phyloP scores from a whole-genome alignment of 1,139 yeast genomes.

The Geotrichum phurueaensis region DNA sequence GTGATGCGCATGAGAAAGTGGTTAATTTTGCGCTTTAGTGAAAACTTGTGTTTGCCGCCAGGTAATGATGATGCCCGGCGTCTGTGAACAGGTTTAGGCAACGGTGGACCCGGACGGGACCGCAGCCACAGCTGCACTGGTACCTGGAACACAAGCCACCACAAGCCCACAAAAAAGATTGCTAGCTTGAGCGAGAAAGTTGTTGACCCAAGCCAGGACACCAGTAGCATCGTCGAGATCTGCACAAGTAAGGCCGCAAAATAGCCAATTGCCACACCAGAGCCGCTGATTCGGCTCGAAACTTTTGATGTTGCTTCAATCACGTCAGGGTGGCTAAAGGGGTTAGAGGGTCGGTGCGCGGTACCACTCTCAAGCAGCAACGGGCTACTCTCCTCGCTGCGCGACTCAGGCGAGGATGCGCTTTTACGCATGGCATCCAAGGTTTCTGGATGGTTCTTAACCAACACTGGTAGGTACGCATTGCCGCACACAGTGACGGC shows the following conservation, averaged over 20 bases:
- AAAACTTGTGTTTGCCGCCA: slow-evolving; percentile 13
- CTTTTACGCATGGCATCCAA: slow-evolving; percentile 11
- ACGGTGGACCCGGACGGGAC: slow-evolving; percentile 39
- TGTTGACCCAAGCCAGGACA: slow-evolving; percentile 42
- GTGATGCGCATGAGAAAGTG: slow-evolving; percentile 17
- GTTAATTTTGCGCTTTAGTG: slow-evolving; percentile 17
- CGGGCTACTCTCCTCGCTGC: neutral
- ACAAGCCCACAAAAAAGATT: slow-evolving; percentile 53
- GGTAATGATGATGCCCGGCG: neutral
- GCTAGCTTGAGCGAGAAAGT: slow-evolving; percentile 49
- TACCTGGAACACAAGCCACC: slow-evolving; percentile 66
- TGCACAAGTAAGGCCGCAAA: slow-evolving; percentile 59
- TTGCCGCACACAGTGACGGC: slow-evolving; percentile 73
- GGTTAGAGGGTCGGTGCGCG: slow-evolving; percentile 1
- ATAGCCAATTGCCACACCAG: slow-evolving; percentile 64
- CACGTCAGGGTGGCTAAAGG: slow-evolving; percentile 17
- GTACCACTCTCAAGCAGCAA: slow-evolving; percentile 8
- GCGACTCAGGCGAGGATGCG: neutral
- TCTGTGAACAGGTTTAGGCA: slow-evolving; percentile 20
- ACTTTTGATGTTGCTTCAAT: slow-evolving; percentile 19
- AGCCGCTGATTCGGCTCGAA: slow-evolving; percentile 49
- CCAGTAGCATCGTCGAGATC: slow-evolving; percentile 45
- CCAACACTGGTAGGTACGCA: slow-evolving; percentile 56
- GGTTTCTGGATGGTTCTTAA: slow-evolving; percentile 33
- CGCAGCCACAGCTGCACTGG: slow-evolving; percentile 48